Conservation (phyloP, 75 land plant species). For the Ceratopteris richardii region DNA sequence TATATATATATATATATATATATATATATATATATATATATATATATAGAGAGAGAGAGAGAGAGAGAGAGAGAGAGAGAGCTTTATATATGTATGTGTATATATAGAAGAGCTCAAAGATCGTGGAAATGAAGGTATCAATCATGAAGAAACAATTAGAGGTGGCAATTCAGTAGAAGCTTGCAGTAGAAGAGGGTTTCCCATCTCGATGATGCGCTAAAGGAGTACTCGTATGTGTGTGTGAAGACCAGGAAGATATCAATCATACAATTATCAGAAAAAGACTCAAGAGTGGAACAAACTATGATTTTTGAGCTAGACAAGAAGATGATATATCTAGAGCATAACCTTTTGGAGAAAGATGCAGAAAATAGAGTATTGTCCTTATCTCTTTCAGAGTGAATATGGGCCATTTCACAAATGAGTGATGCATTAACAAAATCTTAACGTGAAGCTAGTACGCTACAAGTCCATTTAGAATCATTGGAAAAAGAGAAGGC, state of each 20-base stretch:
- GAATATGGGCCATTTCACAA: constrained; percentile 41
- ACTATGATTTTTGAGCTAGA: constrained; percentile 32
- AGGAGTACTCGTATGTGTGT: constrained; percentile 41
- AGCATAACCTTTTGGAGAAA: constrained; percentile 19
- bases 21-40: no score
- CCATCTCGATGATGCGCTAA: constrained; percentile 52
- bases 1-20: no score
- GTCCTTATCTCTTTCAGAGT: constrained; percentile 35
- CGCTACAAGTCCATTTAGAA: constrained; percentile 38
- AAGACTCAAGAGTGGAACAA: constrained; percentile 46
- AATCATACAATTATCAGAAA: constrained; percentile 36
- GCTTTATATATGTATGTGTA: no score
- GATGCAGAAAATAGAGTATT: constrained; percentile 37
- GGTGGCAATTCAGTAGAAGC: constrained; percentile 25
- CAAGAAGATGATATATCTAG: constrained; percentile 34
- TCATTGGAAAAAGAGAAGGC: constrained; percentile 56
- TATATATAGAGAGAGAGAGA: no score
- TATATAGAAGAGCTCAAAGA: no score
- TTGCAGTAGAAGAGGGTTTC: constrained; percentile 36
- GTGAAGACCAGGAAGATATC: constrained; percentile 49
- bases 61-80: no score
- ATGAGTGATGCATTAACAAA: constrained; percentile 21
- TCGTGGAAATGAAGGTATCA: constrained; percentile 48
- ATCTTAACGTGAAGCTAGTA: constrained; percentile 43
- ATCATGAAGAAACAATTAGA: constrained; percentile 51